These are phyloP conservation scores for Exophiala viscosa DNA, from an alignment of 2,329 filamentous ascomycete genomes.

Conservation along the genomic window DNA sequence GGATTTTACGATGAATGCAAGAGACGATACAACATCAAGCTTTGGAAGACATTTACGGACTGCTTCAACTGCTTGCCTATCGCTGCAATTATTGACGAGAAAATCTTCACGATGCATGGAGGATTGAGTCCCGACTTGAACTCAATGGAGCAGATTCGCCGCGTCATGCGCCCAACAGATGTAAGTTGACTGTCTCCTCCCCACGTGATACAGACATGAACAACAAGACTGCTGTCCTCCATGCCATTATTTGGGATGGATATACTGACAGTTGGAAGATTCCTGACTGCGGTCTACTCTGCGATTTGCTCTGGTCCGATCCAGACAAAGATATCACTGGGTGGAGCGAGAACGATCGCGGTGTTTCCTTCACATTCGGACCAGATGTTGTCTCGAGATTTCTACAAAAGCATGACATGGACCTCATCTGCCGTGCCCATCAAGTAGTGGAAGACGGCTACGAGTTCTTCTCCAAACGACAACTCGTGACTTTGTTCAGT, in stretches of 20 bases:
- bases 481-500: conserved; percentile 95
- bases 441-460: conserved; percentile 99
- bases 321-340: conserved; percentile 99
- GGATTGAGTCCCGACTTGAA: conserved; percentile 95
- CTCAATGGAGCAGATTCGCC: conserved; percentile 99
- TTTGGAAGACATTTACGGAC: conserved; percentile 99
- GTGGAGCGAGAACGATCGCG: conserved; percentile 98
- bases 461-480: conserved; percentile 98
- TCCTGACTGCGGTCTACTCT: conserved; percentile 93
- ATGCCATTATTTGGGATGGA: not conserved
- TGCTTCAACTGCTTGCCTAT: conserved; percentile 99
- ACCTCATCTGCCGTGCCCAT: conserved; percentile 96
- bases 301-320: conserved; percentile 97
- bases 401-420: conserved; percentile 99
- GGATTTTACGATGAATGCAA: conserved; percentile 99
- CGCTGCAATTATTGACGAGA: conserved; percentile 97
- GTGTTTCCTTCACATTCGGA: conserved; percentile 97
- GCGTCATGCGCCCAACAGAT: conserved; percentile 97
- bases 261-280: conserved; percentile 59
- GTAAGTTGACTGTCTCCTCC: conserved; percentile 58
- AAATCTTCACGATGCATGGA: conserved; percentile 99
- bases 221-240: not conserved
- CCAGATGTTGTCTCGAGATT: conserved; percentile 96
- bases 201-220: not conserved
- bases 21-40: conserved; percentile 97